phyloP scores from a whole-genome alignment of 2,329 filamentous ascomycete species.

The Apiospora arundinis region DNA sequence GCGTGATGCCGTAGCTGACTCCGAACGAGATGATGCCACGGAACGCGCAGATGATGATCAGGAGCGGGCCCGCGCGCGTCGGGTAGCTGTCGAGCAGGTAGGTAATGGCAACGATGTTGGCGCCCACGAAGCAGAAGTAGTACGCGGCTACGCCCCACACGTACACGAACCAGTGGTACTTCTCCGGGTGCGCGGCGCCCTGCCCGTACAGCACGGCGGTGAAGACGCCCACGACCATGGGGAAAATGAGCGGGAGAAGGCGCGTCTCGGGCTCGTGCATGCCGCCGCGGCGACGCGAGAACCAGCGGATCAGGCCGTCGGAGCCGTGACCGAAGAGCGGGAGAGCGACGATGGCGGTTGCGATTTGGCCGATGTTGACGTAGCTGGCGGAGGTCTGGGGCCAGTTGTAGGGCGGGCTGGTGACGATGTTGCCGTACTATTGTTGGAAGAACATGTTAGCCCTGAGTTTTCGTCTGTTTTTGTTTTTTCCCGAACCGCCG shows the following conservation, averaged over 20 bases:
- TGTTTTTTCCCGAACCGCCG: too few species aligned
- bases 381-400: constrained; percentile 42
- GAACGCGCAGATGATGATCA: constrained; percentile 53
- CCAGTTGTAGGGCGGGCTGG: constrained; percentile 45
- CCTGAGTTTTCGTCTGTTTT: not conserved
- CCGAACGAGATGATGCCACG: constrained; percentile 54
- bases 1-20: constrained; percentile 36
- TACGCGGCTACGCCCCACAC: constrained; percentile 37
- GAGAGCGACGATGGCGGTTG: constrained; percentile 44
- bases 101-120: constrained; percentile 52
- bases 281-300: constrained; percentile 44
- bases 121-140: constrained; percentile 47
- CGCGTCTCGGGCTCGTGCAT: constrained; percentile 50
- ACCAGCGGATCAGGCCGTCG: constrained; percentile 44
- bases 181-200: constrained; percentile 41
- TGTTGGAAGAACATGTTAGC: not conserved
- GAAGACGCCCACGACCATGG: constrained; percentile 45
- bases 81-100: constrained; percentile 53
- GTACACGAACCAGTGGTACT: constrained; percentile 44
- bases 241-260: constrained; percentile 43
- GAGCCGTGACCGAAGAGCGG: constrained; percentile 47
- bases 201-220: constrained; percentile 46
- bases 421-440: constrained; percentile 43
- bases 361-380: constrained; percentile 47
- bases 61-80: constrained; percentile 45